phyloP scores from a whole-genome alignment of 164 flowering plant species.

The Umbellularia californica region DNA sequence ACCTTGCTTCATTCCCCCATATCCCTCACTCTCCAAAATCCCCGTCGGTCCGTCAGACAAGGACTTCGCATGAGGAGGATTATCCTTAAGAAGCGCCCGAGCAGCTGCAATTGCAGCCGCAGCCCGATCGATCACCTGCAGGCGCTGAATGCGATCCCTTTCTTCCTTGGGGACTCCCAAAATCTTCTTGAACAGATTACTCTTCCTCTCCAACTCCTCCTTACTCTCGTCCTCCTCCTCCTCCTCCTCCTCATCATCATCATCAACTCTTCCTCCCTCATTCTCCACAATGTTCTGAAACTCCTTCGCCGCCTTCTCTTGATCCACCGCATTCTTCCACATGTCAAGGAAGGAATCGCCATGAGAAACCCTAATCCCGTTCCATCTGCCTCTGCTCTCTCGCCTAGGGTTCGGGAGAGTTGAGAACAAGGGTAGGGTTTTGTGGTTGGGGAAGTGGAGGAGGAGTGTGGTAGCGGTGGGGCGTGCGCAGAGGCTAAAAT shows the following conservation, averaged over 20 bases:
- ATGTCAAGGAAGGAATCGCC: slow-evolving; percentile 67
- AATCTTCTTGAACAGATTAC: slow-evolving; percentile 58
- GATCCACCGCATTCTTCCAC: slow-evolving; percentile 74
- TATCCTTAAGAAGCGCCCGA: slow-evolving; percentile 48
- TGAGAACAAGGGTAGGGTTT: slow-evolving; percentile 4
- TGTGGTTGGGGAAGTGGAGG: slow-evolving; percentile 2
- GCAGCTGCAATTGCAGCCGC: slow-evolving; percentile 95
- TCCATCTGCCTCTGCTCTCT: neutral
- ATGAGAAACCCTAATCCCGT: slow-evolving; percentile 30
- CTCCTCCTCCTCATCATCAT: slow-evolving; percentile 8
- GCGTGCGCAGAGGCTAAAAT: slow-evolving; percentile 14
- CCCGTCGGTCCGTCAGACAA: neutral
- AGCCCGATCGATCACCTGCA: slow-evolving; percentile 91
- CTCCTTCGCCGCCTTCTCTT: slow-evolving; percentile 49
- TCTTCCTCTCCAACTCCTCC: slow-evolving; percentile 63
- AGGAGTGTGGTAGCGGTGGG: slow-evolving; percentile 18
- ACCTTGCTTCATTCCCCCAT: slow-evolving; percentile 5
- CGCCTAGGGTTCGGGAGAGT: neutral
- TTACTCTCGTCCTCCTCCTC: slow-evolving; percentile 3
- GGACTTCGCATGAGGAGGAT: slow-evolving; percentile 5
- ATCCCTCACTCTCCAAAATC: neutral
- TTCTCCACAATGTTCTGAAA: slow-evolving; percentile 47
- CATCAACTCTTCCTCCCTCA: slow-evolving; percentile 8
- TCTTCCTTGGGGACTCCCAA: slow-evolving; percentile 69
- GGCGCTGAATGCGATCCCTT: slow-evolving; percentile 74